Base-by-base conservation (phyloP, 108 stramenopile species). In the Bacterosira constricta region DNA sequence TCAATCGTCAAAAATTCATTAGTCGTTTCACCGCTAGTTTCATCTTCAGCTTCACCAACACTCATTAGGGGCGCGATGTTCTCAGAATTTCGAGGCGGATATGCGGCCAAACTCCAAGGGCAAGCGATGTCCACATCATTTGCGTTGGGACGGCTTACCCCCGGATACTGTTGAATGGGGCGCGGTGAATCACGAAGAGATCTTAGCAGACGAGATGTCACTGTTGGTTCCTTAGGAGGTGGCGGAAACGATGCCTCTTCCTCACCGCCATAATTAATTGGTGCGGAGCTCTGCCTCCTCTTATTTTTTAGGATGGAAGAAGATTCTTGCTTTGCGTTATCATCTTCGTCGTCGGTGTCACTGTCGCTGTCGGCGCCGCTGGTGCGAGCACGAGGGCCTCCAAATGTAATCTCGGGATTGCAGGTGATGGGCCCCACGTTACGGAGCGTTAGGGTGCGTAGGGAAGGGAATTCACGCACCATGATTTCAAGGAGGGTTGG, bases 111-210 rank as follows among this genome's bases (percentile, higher is more conserved):
- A 54, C 85, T 57, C 75, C 75, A 86, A 0, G 91, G 91, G 79
- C 88, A 87, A 51, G 88, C 83, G 49, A 92, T 49, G 63, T 92
- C 91, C 17, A 90, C 85, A 58, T 92, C 88, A 50, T 88, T 89
- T 54, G 89, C 91, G 52, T 92, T 83, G 32, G 75, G 64, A 5
- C 90, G 85, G 31, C 86, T 80, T 7, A 75, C 74, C 1, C 82
- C 81, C 38, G 81, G 74, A 35, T 68, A 54, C 38, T 81, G 83
- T 38, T 36, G 53, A 44, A 85, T 71, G 17, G 69, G 77, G 9
- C 83, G 81, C 34, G 68, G 81, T 30, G 86, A 57, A 36, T 59
- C 36, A 12, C 58, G 57, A 9, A 68, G 53, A 0, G 65, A 56
- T 44, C 57, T 35, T 2, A 79, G 41, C 0, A 74, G 49, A 4